Evolutionary conservation across 2,329 filamentous ascomycete genomes (phyloP).

Genomic region (Westerdykella sp.): DNA sequence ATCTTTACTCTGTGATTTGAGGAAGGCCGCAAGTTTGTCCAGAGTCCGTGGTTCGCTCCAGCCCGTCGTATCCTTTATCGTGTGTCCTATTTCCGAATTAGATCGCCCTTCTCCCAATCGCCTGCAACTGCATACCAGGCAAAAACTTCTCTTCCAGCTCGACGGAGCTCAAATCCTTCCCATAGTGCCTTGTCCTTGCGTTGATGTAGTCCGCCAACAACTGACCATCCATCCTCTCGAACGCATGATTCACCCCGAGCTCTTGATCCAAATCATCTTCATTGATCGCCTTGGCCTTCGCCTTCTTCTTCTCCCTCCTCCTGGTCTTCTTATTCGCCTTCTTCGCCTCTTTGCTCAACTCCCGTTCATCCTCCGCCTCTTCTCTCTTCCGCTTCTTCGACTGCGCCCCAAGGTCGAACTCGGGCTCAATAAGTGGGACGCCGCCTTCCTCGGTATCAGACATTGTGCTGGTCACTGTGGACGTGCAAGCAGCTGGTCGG

Average conservation of each 20-base stretch:
- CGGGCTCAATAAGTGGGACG: conserved; percentile 40
- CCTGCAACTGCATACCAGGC: conserved; percentile 52
- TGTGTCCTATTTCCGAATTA: conserved; percentile 50
- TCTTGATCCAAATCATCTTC: conserved; percentile 48
- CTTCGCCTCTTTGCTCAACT: conserved; percentile 29
- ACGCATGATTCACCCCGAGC: conserved; percentile 65
- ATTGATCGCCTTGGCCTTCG: conserved; percentile 57
- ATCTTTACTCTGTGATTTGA: conserved; percentile 60
- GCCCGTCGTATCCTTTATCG: conserved; percentile 72
- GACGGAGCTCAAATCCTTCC: conserved; percentile 71
- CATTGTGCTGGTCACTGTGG: conserved; percentile 31
- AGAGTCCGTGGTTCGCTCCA: conserved; percentile 63
- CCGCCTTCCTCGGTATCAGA: conserved; percentile 42
- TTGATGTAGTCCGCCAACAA: conserved; percentile 81
- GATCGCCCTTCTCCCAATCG: background rate
- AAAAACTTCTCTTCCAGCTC: conserved; percentile 80
- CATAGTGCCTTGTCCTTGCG: conserved; percentile 70
- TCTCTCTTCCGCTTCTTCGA: conserved; percentile 41
- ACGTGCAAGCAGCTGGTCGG: background rate
- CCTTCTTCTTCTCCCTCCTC: conserved; percentile 52
- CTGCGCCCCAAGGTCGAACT: conserved; percentile 29
- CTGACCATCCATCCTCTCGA: conserved; percentile 75
- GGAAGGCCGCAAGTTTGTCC: conserved; percentile 69
- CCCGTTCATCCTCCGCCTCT: conserved; percentile 13
- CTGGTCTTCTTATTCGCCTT: conserved; percentile 33